A percentile compares a stretch with the other conserved stretches of the same genome.
These are phyloP conservation scores for Orobanche coerulescens DNA, from an alignment of 257 asterid species.

Conservation along the genomic window DNA sequence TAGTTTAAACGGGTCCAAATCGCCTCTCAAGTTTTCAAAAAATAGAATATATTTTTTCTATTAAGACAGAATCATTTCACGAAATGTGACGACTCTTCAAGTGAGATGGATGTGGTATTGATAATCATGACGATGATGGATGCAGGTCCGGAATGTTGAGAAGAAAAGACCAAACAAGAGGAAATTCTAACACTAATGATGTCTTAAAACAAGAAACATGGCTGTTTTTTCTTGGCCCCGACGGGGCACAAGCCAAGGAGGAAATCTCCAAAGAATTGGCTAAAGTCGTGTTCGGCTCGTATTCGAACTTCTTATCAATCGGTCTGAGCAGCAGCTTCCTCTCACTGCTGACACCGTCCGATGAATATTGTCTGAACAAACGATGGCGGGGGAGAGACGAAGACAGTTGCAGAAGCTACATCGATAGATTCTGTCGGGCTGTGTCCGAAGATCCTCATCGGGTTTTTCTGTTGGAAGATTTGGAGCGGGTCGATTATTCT, in stretches of 20 bases:
- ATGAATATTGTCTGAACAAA: conserved; percentile 35
- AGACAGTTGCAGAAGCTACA: conserved; percentile 31
- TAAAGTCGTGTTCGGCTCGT: conserved; percentile 60
- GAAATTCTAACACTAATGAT: not conserved
- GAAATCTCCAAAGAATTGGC: conserved; percentile 60
- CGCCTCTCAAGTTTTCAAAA: too few species aligned
- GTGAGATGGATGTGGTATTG: too few species aligned
- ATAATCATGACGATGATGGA: too few species aligned
- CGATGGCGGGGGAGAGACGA: conserved; percentile 55
- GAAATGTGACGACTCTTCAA: too few species aligned
- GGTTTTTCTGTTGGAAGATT: conserved; percentile 56
- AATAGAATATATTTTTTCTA: too few species aligned
- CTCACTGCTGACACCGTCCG: conserved; percentile 14
- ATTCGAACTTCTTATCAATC: conserved; percentile 36
- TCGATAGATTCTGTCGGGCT: conserved; percentile 39
- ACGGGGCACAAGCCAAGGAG: conserved; percentile 43
- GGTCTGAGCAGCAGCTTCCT: conserved; percentile 33
- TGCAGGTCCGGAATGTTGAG: conserved; percentile 53
- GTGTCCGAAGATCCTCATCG: conserved; percentile 48
- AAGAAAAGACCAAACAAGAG: conserved; percentile 22
- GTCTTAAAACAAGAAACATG: conserved; percentile 59
- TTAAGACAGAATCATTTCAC: too few species aligned
- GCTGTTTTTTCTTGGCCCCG: conserved; percentile 56
- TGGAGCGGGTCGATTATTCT: conserved; percentile 42
- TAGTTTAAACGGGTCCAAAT: too few species aligned